These are phyloP conservation scores for Alternaria dauci DNA, from an alignment of 2,329 filamentous ascomycete genomes.

Conservation along the genomic window DNA sequence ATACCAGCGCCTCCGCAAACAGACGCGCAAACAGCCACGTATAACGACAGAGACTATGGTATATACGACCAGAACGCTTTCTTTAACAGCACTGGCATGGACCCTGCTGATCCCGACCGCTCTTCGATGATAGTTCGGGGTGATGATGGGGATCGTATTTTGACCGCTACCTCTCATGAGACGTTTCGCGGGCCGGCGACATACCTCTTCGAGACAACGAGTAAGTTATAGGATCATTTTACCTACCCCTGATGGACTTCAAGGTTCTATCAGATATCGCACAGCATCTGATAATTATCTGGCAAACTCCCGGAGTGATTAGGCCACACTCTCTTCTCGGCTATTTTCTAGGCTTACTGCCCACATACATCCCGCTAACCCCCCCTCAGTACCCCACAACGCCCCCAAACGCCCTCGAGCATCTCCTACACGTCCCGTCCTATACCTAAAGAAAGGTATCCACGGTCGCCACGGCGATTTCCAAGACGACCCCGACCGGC, in stretches of 20 bases:
- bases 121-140: constrained; percentile 6
- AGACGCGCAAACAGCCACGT: not conserved
- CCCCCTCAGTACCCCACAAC: not conserved
- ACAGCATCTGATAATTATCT: not conserved
- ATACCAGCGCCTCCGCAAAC: constrained; percentile 18
- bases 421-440: not conserved
- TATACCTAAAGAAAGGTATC: constrained; percentile 31
- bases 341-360: not conserved
- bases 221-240: not conserved
- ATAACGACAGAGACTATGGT: not conserved
- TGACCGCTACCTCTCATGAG: constrained; percentile 6
- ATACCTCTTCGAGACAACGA: constrained; percentile 12
- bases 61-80: not conserved
- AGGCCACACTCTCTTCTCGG: not conserved
- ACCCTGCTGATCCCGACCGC: constrained; percentile 1
- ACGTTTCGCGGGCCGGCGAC: not conserved
- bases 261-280: not conserved
- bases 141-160: not conserved
- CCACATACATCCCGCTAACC: not conserved
- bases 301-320: not conserved
- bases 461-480: constrained; percentile 35
- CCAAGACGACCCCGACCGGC: constrained; percentile 22
- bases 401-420: not conserved
- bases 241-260: not conserved
- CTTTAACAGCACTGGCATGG: constrained; percentile 1